Evolutionary conservation across 306 rosid species (phyloP), one percentile per base, ranked within the genome.

Genomic region (Myrica gale): DNA sequence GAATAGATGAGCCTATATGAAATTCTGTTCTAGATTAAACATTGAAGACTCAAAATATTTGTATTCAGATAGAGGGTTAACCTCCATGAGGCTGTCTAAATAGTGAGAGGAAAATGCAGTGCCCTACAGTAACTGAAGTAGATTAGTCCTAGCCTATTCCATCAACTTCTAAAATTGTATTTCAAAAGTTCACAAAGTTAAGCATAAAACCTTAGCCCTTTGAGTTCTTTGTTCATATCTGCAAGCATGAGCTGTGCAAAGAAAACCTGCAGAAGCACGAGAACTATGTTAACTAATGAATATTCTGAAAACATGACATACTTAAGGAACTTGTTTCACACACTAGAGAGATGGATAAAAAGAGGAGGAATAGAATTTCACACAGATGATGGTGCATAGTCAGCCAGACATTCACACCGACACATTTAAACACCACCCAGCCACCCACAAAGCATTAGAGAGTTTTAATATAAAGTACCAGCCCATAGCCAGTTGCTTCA

Each of bases 401-500:
- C 47, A 83, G 42, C 13, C 77, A 37, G 48, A 72, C 66, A 62
- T 69, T 45, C 77, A 42, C 39, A 52, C 75, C 17, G 54, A 39
- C 51, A 62, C 16, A 73, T 63, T 78, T 58, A 67, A 74, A 53
- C 72, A 58, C 61, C 69, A 75, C 46, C 41, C 73, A 75, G 71
- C 66, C 47, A 46, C 23, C 82, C 76, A 76, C 17, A 69, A 39
- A 47, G 62, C 45, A 68, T 44, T 44, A 39, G 62, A 86, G 76
- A 78, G 74, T 74, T 63, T 57, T 20, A 79, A 74, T 78, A 85
- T 72, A 79, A 84, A 72, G 87, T 88, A 95, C 98, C 97, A 95
- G 97, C 66, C 98, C 98, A 81, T 95, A 95, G 68, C 98, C 98
- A 72, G 97, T 95, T 72, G 98, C 98, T 90, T 95, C 98, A 76